Evolutionary conservation across 2,329 filamentous ascomycete genomes (phyloP).

Genomic region (Fonsecaea multimorphosa): DNA sequence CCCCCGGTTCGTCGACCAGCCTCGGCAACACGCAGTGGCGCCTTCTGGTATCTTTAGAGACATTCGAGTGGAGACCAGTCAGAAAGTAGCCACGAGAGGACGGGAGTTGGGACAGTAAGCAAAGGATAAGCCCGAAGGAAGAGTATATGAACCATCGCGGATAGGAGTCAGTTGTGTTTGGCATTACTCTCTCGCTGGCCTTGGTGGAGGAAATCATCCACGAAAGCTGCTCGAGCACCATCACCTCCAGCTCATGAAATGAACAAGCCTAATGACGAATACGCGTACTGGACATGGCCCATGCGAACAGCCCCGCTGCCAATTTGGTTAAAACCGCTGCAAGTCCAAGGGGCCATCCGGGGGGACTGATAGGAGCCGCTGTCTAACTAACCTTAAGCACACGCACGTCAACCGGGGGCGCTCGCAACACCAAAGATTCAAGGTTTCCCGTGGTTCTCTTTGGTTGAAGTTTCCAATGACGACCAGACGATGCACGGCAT

Average conservation of each 20-base stretch:
- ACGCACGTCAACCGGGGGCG: conserved; percentile 7
- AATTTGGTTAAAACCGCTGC: conserved; percentile 8
- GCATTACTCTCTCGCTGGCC: neutral
- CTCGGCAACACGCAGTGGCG: conserved; percentile 19
- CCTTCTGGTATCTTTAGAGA: conserved; percentile 7
- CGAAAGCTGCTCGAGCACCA: neutral
- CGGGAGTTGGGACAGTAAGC: conserved; percentile 15
- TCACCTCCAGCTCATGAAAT: neutral
- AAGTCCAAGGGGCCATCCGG: conserved; percentile 5
- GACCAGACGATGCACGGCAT: neutral
- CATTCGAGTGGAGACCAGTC: conserved; percentile 23
- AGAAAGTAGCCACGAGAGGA: conserved; percentile 13
- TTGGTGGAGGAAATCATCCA: neutral
- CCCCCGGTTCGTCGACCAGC: conserved; percentile 18
- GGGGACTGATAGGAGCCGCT: conserved; percentile 7
- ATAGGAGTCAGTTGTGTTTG: neutral
- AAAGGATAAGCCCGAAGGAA: conserved; percentile 6
- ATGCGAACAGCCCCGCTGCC: neutral
- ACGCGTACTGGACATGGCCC: neutral
- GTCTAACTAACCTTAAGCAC: conserved; percentile 14
- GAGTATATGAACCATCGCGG: neutral
- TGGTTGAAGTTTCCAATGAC: neutral
- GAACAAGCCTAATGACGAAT: neutral
- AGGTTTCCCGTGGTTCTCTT: neutral
- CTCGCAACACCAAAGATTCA: neutral